Evolutionary conservation across 768 basidiomycete genomes (phyloP), one percentile per base, ranked within the genome.

Genomic region (Chalciporus piperatus): DNA sequence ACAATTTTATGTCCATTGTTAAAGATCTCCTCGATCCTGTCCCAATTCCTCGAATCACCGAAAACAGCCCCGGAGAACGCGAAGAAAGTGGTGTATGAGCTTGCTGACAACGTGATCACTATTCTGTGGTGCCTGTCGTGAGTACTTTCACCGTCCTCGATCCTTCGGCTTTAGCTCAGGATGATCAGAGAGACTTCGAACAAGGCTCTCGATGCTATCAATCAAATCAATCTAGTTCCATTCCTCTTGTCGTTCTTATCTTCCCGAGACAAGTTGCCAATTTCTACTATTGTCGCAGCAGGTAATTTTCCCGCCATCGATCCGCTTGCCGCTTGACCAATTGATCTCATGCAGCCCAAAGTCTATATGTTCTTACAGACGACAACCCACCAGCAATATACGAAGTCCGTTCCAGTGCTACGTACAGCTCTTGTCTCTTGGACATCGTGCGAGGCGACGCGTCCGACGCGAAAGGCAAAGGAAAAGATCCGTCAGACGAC

Each of bases 41-140:
- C 86, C 10, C 81, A 87, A 60, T 86, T 82, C 61, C 72, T 91
- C 8, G 75, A 76, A 20, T 72, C 75, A 32, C 75, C 82, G n/a
- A 79, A 79, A 73, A 69, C 72, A n/a, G 74, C 86, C 17, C 76
- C 88, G 3, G 83, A 89, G 67, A 82, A 79, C 64, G 77, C 83
- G 1, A 82, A 85, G 63, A 86, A 83, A 68, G 74, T 92, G 22
- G 84, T 94, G 2, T 91, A 89, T 60, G 85, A 90, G 59, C 85
- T 96, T 59, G 84, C 94, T 2, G 95, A 97, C 58, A 97, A 93
- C 67, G 83, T 95, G 35, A 89, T 97, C 58, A 95, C 94, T 6
- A 82, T 88, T 14, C 68, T 98, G 22, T 97, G 95, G 95, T 95
- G 93, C 71, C 77, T 98, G 57, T 92, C 92, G 87, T 96, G 76